Conservation (phyloP, 2,329 filamentous ascomycete species). For the Lizonia empirigonia region DNA sequence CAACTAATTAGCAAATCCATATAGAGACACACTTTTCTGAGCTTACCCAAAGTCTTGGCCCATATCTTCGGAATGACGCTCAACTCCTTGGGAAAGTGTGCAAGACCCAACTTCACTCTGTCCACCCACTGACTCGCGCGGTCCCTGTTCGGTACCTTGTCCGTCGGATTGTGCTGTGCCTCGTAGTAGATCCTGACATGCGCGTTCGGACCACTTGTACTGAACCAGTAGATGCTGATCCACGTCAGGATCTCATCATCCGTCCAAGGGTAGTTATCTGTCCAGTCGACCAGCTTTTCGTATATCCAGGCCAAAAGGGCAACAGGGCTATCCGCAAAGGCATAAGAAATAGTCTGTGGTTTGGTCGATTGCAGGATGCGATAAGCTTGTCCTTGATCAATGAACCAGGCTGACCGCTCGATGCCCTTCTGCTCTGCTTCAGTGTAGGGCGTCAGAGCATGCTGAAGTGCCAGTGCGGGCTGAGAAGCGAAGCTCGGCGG, state of each 20-base stretch:
- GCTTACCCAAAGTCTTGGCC: conserved; percentile 64
- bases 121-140: conserved; percentile 51
- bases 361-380: conserved; percentile 66
- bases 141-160: conserved; percentile 36
- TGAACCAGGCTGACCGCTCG: conserved; percentile 63
- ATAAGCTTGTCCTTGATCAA: conserved; percentile 63
- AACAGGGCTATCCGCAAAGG: conserved; percentile 70
- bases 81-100: conserved; percentile 65
- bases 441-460: conserved; percentile 61
- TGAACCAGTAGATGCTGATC: conserved; percentile 76
- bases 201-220: conserved; percentile 69
- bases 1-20: conserved; percentile 1
- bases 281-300: conserved; percentile 81
- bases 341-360: conserved; percentile 75
- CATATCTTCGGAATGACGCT: conserved; percentile 60
- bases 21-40: no score
- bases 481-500: conserved; percentile 50
- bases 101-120: conserved; percentile 58
- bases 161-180: conserved; percentile 51
- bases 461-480: conserved; percentile 63
- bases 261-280: conserved; percentile 72
- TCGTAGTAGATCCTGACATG: conserved; percentile 77
- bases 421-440: conserved; percentile 59
- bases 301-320: conserved; percentile 78
- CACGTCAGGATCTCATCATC: conserved; percentile 78